These are phyloP conservation scores for Solanum etuberosum DNA, from an alignment of 257 asterid genomes.

Conservation along the genomic window DNA sequence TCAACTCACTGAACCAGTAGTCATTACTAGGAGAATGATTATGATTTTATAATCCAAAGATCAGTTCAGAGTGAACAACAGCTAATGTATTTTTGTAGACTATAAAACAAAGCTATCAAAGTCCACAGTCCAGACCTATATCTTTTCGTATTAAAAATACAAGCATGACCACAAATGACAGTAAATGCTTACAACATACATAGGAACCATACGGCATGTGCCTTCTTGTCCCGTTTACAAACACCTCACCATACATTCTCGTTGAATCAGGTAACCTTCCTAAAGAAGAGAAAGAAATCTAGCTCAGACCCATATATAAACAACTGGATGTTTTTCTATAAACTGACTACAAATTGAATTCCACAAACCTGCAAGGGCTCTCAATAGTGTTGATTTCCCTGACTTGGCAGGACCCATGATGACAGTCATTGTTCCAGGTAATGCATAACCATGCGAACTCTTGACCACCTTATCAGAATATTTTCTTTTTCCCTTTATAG, in stretches of 20 bases:
- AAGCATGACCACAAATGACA: not conserved
- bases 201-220: slow-evolving; percentile 73
- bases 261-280: slow-evolving; percentile 82
- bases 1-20: not conserved
- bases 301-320: not conserved
- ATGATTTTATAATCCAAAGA: not conserved
- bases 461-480: slow-evolving; percentile 87
- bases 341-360: not conserved
- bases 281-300: slow-evolving; percentile 20
- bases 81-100: not conserved
- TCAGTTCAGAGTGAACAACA: not conserved
- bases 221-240: slow-evolving; percentile 67
- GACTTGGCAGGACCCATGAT: slow-evolving; percentile 99
- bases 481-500: slow-evolving; percentile 80
- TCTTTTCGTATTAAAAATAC: not conserved
- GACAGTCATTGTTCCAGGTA: slow-evolving; percentile 96
- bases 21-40: not conserved
- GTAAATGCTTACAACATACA: slow-evolving; percentile 36
- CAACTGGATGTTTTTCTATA: not conserved
- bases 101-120: not conserved
- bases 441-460: slow-evolving; percentile 87
- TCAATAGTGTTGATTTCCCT: slow-evolving; percentile 90
- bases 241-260: slow-evolving; percentile 78
- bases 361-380: slow-evolving; percentile 83
- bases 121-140: not conserved